Evolutionary conservation across 2,329 filamentous ascomycete species (phyloP), one percentile per base, ranked within the genome.

Genomic region (Tricladium varicosporioides): DNA sequence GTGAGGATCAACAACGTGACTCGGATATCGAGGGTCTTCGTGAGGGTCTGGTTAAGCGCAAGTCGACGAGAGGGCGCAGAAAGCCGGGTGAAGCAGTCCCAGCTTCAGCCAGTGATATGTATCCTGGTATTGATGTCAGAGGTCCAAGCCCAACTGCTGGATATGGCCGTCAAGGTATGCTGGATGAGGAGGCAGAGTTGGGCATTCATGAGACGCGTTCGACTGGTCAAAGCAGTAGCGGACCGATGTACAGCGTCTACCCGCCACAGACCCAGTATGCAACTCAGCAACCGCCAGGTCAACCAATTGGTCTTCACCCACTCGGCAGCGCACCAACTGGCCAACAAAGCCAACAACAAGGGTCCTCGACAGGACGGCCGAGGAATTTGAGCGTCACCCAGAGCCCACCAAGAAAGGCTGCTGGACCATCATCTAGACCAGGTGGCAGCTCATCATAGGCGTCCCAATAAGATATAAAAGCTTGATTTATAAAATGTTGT

Each of bases 61-160:
- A 62, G 36, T 62, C 56, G 11, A 70, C 69, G 0, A 56, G 67
- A 5, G 69, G 69, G 11, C 55, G 65, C 40, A 54, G 69, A 32
- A 59, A 53, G 42, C 64, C 65, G 4, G 69, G 69, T 18, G 68
- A 70, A 14, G 48, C 51, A 33, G 9, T 66, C 1, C 65, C 65
- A 4, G 32, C 54, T 4, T 3, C 56, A 2, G 56, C 60, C 10
- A 32, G 42, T 5, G 19, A 22, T 16, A 1, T 19, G 32, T 31
- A 40, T 5, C 62, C 63, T 1, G 53, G 52, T 10, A 51, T 67
- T 19, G 58, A 43, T 18, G 19, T 66, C 27, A 63, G 61, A 9
- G 22, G 42, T 14, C 46, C 65, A 10, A 60, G 56, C 44, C 59
- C 64, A 10, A 48, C 52, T 3, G 7, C 31, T 27, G 27, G 40